These are phyloP conservation scores for Coffea canephora DNA, from an alignment of 257 asterid genomes.

Conservation along the genomic window DNA sequence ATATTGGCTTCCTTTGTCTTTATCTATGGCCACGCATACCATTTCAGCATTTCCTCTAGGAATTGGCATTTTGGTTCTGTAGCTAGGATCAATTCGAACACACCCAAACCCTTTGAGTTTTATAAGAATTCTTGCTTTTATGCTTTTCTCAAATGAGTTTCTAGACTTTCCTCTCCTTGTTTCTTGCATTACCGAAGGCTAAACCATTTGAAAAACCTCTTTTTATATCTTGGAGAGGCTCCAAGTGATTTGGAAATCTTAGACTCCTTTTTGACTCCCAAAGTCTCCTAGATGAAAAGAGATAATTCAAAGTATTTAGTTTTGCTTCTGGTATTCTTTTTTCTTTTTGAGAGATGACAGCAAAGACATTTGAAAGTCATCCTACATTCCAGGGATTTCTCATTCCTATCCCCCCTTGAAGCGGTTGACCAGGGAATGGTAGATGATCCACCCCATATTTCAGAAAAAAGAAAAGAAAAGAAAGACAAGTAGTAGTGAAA, in stretches of 20 bases:
- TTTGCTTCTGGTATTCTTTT: neutral
- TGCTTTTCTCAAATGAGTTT: neutral
- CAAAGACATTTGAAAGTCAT: neutral
- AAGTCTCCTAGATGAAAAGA: neutral
- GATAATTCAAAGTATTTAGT: neutral
- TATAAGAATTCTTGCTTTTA: neutral
- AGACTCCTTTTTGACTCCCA: slow-evolving; percentile 3
- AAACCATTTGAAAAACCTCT: slow-evolving; percentile 1
- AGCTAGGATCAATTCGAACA: neutral
- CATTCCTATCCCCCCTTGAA: neutral
- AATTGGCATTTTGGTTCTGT: slow-evolving; percentile 25
- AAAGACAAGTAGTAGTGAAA: too few species aligned
- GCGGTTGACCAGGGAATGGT: slow-evolving; percentile 3
- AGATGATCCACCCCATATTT: neutral
- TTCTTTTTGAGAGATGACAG: neutral
- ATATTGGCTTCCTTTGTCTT: slow-evolving; percentile 88
- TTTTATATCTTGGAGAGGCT: slow-evolving; percentile 2
- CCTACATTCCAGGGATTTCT: slow-evolving; percentile 7
- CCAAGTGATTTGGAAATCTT: neutral
- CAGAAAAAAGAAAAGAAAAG: too few species aligned
- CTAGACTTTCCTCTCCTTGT: neutral
- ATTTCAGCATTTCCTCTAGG: slow-evolving; percentile 42
- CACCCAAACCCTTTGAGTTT: neutral
- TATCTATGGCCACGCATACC: slow-evolving; percentile 80
- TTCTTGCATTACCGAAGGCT: neutral